These are phyloP conservation scores for Cryphonectria parasitica DNA, from an alignment of 2,329 filamentous ascomycete species.

Conservation along the genomic window DNA sequence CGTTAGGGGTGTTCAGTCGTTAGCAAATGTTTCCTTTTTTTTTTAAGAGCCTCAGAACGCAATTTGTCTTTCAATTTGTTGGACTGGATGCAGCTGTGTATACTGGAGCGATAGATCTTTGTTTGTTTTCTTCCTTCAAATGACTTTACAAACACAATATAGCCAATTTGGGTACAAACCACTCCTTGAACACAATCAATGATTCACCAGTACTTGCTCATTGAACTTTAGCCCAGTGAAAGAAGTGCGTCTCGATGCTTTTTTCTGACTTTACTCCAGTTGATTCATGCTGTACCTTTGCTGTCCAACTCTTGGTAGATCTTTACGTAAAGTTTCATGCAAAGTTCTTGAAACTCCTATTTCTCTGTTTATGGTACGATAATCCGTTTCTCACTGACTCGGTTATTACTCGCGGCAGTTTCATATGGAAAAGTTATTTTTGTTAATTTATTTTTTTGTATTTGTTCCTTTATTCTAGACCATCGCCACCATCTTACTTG, in stretches of 20 bases:
- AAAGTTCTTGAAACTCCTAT: neutral
- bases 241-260: neutral
- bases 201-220: neutral
- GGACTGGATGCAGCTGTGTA: neutral
- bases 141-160: neutral
- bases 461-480: neutral
- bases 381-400: neutral
- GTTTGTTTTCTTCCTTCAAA: neutral
- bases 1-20: neutral
- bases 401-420: neutral
- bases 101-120: neutral
- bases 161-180: neutral
- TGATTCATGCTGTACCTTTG: neutral
- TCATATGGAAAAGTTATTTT: neutral
- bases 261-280: neutral
- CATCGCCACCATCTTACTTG: neutral
- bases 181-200: neutral
- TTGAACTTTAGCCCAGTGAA: neutral
- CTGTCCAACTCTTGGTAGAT: neutral
- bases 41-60: neutral
- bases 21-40: neutral
- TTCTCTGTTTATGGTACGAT: neutral
- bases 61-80: neutral
- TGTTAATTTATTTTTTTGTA: neutral
- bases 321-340: neutral